Evolutionary conservation across 2,329 filamentous ascomycete species (phyloP).

Genomic region (Alternaria brassicicola): DNA sequence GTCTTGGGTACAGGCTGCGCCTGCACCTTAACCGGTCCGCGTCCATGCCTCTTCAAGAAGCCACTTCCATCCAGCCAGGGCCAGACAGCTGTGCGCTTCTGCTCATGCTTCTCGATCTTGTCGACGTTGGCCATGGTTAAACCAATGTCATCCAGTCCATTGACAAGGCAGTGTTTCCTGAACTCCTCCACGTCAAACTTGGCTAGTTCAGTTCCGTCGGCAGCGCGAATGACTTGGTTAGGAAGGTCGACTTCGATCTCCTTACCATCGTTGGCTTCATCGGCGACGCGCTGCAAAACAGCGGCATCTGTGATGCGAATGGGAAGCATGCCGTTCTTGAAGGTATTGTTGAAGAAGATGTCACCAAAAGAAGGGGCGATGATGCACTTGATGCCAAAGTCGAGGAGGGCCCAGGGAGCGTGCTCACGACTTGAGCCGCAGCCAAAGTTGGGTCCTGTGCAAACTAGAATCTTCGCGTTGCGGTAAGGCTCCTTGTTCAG

Average conservation of each 20-base stretch:
- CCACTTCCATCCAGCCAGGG: constrained; percentile 91
- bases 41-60: constrained; percentile 69
- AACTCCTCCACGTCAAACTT: constrained; percentile 90
- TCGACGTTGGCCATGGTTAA: constrained; percentile 91
- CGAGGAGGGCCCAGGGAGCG: constrained; percentile 93
- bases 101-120: constrained; percentile 85
- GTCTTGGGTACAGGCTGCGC: constrained; percentile 81
- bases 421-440: constrained; percentile 93
- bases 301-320: constrained; percentile 73
- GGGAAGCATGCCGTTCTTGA: constrained; percentile 99
- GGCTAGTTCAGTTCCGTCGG: constrained; percentile 73
- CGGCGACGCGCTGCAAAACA: constrained; percentile 72
- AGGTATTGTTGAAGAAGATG: constrained; percentile 99
- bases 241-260: constrained; percentile 91
- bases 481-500: constrained; percentile 91
- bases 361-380: constrained; percentile 88
- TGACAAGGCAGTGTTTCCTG: constrained; percentile 89
- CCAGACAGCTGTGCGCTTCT: constrained; percentile 74
- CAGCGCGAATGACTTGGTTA: constrained; percentile 81
- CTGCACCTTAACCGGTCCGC: constrained; percentile 66
- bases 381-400: constrained; percentile 93
- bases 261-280: constrained; percentile 76
- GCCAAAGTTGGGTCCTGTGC: constrained; percentile 92
- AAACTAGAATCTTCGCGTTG: constrained; percentile 84
- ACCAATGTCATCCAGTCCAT: constrained; percentile 94